Percentiles rank a stretch among this genome's conserved stretches.
Evolutionary conservation across 2,329 filamentous ascomycete genomes (phyloP).

Genomic region (Diaporthe velutina): DNA sequence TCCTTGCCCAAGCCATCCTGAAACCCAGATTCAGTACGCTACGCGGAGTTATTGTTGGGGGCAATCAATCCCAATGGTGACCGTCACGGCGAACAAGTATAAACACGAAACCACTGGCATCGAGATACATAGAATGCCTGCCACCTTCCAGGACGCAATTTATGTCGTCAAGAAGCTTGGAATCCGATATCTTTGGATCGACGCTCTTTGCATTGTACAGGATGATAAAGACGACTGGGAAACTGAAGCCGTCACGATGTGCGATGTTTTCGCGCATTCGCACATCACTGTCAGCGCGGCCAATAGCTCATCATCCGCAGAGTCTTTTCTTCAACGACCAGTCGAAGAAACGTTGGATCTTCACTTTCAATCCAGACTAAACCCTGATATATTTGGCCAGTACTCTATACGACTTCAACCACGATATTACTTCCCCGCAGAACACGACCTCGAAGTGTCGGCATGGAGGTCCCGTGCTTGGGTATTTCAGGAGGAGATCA

Average conservation of each 20-base stretch:
- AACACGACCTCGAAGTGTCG: background rate
- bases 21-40: background rate
- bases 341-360: background rate
- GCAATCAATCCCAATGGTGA: background rate
- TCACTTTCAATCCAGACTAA: background rate
- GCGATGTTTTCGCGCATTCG: background rate
- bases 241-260: background rate
- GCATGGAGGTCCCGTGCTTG: background rate
- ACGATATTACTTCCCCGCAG: background rate
- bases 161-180: background rate
- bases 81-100: background rate
- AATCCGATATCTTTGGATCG: conserved; percentile 13
- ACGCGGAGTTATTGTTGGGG: conserved; percentile 22
- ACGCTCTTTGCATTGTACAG: conserved; percentile 17
- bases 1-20: background rate
- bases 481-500: background rate
- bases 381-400: background rate
- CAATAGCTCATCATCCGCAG: background rate
- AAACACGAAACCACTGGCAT: background rate
- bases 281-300: background rate
- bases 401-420: background rate
- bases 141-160: background rate
- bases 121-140: background rate
- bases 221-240: conserved; percentile 1
- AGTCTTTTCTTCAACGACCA: background rate